A percentile compares a stretch with the other conserved stretches of the same genome.
These are phyloP conservation scores for Fusarium udum DNA, from an alignment of 2,329 filamentous ascomycete genomes.

Conservation along the genomic window DNA sequence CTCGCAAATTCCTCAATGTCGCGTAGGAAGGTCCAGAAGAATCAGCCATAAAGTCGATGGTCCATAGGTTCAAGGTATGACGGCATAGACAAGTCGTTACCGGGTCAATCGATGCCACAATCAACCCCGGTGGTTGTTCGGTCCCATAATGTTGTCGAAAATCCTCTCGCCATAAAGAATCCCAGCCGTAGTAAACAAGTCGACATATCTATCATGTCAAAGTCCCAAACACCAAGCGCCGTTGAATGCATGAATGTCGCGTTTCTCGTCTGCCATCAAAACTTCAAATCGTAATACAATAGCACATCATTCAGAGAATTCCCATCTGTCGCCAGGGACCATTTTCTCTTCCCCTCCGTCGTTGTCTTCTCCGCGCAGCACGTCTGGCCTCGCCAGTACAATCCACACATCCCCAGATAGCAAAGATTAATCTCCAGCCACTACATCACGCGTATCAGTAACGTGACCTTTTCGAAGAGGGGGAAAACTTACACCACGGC, in stretches of 20 bases:
- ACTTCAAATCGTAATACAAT: conserved; percentile 7
- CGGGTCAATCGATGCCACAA: background rate
- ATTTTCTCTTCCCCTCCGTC: conserved; percentile 18
- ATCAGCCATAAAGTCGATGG: background rate
- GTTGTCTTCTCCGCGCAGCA: conserved; percentile 26
- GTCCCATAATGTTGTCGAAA: background rate
- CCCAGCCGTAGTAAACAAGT: background rate
- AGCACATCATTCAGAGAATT: conserved; percentile 16
- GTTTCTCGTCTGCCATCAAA: background rate
- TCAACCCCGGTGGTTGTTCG: background rate
- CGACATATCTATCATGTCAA: background rate
- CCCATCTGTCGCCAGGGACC: conserved; percentile 40
- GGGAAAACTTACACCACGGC: conserved; percentile 41
- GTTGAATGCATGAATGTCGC: conserved; percentile 8
- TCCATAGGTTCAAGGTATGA: background rate
- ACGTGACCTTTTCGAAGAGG: background rate
- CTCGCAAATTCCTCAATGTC: rapidly evolving
- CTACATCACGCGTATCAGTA: conserved; percentile 24
- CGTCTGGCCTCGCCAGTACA: conserved; percentile 40
- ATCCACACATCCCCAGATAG: conserved; percentile 44
- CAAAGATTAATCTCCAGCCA: conserved; percentile 43
- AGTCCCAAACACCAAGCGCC: conserved; percentile 8
- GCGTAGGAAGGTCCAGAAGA: background rate
- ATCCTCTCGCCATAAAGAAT: background rate
- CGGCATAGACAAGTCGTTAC: background rate